Evolutionary conservation across 75 land plant genomes (phyloP).

Genomic region (Azolla pinnata): DNA sequence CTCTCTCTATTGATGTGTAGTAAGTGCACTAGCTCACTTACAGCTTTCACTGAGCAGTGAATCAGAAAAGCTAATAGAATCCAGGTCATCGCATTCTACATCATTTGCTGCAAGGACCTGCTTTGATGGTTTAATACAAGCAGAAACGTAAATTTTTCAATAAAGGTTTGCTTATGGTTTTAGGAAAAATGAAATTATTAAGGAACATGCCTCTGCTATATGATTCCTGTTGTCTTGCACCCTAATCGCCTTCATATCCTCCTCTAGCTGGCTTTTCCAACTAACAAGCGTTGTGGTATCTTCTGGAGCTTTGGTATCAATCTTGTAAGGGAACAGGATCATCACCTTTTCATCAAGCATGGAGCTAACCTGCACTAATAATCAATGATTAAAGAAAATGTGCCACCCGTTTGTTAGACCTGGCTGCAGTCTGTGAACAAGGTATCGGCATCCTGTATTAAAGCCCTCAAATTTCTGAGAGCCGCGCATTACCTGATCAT

Average conservation of each 20-base stretch:
- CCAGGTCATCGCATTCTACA: constrained; percentile 74
- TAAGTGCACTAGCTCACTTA: no score
- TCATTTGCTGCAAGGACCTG: constrained; percentile 68
- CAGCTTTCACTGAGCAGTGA: constrained; percentile 48
- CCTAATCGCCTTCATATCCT: constrained; percentile 78
- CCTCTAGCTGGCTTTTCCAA: constrained; percentile 75
- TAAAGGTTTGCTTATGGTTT: not conserved
- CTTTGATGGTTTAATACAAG: not conserved
- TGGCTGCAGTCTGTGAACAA: no score
- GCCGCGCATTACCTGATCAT: constrained; percentile 22
- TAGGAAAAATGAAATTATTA: not conserved
- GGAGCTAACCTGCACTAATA: constrained; percentile 4
- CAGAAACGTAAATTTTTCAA: not conserved
- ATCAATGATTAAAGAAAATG: no score
- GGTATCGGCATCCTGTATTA: not conserved
- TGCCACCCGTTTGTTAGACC: not conserved
- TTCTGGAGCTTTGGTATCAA: constrained; percentile 68
- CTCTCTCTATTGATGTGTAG: no score
- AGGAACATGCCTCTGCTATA: constrained; percentile 46
- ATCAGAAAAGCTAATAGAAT: constrained; percentile 51
- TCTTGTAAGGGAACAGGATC: constrained; percentile 57
- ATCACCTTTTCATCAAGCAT: constrained; percentile 22
- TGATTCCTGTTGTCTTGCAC: constrained; percentile 72
- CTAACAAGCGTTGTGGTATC: constrained; percentile 53
- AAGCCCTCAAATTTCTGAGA: not conserved